These are phyloP conservation scores for Boletus subparvulus DNA, from an alignment of 768 basidiomycete species.

Conservation along the genomic window DNA sequence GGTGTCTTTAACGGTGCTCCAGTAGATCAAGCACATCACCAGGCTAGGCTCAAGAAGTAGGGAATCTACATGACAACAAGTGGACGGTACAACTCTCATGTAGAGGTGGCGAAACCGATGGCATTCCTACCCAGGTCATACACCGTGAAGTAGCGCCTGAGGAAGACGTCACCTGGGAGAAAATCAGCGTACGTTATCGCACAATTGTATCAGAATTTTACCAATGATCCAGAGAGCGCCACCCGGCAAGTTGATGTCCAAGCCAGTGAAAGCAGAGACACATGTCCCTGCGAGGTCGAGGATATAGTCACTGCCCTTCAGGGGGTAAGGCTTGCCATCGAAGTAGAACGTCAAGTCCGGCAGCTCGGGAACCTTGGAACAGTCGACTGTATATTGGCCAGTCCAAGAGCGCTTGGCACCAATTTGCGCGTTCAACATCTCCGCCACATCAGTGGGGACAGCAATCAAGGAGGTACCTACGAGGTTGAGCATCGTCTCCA, in stretches of 20 bases:
- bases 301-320: conserved; percentile 86
- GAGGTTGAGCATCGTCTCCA: conserved; percentile 2
- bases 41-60: neutral
- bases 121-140: conserved; percentile 77
- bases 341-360: conserved; percentile 87
- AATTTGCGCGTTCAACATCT: conserved; percentile 95
- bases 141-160: conserved; percentile 91
- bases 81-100: conserved; percentile 20
- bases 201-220: conserved; percentile 30
- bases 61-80: neutral
- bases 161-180: conserved; percentile 75
- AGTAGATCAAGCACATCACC: conserved; percentile 13
- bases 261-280: conserved; percentile 87
- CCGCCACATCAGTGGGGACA: conserved; percentile 90
- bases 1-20: neutral
- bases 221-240: conserved; percentile 89
- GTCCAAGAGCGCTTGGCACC: conserved; percentile 95
- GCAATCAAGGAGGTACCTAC: conserved; percentile 91
- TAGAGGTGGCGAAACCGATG: conserved; percentile 74
- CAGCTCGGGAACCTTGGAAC: conserved; percentile 76
- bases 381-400: conserved; percentile 92
- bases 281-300: conserved; percentile 90
- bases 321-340: conserved; percentile 70
- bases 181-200: conserved; percentile 6
- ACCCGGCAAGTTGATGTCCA: conserved; percentile 85